Evolutionary conservation across 768 basidiomycete species (phyloP).

Genomic region (Serpula lacrymans): DNA sequence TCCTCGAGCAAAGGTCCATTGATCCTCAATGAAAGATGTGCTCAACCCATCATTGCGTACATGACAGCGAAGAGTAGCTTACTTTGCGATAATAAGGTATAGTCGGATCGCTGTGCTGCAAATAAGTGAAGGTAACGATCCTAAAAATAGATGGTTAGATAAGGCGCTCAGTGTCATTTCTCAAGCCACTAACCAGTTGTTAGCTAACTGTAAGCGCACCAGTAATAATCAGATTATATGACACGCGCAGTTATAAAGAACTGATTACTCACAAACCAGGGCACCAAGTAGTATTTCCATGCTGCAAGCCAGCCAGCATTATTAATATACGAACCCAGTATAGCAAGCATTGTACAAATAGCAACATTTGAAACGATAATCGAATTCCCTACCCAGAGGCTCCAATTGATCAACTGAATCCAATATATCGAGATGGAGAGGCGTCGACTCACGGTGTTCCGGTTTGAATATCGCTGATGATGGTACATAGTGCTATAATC

Average conservation of each 20-base stretch:
- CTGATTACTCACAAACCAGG: slow-evolving; percentile 42
- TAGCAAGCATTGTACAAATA: slow-evolving; percentile 35
- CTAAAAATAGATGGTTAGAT: no score
- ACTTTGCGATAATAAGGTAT: no score
- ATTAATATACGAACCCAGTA: slow-evolving; percentile 30
- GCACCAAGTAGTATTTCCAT: slow-evolving; percentile 41
- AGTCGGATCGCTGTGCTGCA: no score
- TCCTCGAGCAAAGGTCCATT: slow-evolving; percentile 24
- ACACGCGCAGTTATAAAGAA: no score
- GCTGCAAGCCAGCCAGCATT: slow-evolving; percentile 29
- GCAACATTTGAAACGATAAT: slow-evolving; percentile 43
- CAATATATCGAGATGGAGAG: not conserved
- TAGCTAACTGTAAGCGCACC: slow-evolving; percentile 32
- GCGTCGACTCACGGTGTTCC: slow-evolving; percentile 34
- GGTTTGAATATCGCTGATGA: slow-evolving; percentile 44
- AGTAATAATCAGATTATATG: no score
- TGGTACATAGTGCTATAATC: slow-evolving; percentile 40
- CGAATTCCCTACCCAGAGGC: slow-evolving; percentile 20
- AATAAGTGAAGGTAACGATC: no score
- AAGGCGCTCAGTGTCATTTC: no score
- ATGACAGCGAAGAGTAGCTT: no score
- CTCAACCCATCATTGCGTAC: no score
- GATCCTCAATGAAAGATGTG: no score
- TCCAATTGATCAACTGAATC: not conserved
- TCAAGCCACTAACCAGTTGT: slow-evolving; percentile 38